Evolutionary conservation across 2,329 filamentous ascomycete genomes (phyloP), one percentile per base, ranked within the genome.

Genomic region (Colletotrichum tropicicola): DNA sequence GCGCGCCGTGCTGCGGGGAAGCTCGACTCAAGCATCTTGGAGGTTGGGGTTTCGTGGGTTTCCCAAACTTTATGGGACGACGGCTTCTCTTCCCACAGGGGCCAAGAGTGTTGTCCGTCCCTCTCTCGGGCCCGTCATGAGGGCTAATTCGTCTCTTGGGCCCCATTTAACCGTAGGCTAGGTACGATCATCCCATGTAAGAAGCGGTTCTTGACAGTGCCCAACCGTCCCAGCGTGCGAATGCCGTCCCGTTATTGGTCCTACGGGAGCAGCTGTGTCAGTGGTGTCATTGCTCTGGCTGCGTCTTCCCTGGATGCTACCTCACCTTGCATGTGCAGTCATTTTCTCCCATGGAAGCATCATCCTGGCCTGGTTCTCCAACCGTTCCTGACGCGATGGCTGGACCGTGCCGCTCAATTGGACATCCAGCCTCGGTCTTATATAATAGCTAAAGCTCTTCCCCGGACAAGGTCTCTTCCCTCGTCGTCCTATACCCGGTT

Each of bases 131-230:
- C 51, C 51, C 41, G 23, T 56, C 37, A 23, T 28, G 25, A 5
- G 17, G 13, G 19, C 6, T 37, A 6, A 7, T 37, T 56, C 19
- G 41, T 13, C 30, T 59, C 55, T 32, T 23, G n/a, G 15, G 21
- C n/a, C 32, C 59, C 57, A 17, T 66, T 59, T 66, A 66, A 21
- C 63, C 63, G 52, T 59, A n/a, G 52, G 23, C n/a, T 47, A 27
- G 53, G 39, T 19, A 48, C 53, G 37, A 58, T 37, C 51, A 35
- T 48, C 59, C 52, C 52, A 49, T 48, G 52, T 37, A 19, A 15
- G 30, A n/a, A 21, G 39, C 28, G 17, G 55, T 44, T 15, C 21
- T 21, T 19, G 39, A 39, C n/a, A n/a, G 35, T 61, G 5, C 41
- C 51, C 23, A 28, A 21, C 30, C 47, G 47, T 63, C 19, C 53